Evolutionary conservation across 1,284 basidiomycete species (phyloP).

Genomic region (Vanrija pseudolonga): DNA sequence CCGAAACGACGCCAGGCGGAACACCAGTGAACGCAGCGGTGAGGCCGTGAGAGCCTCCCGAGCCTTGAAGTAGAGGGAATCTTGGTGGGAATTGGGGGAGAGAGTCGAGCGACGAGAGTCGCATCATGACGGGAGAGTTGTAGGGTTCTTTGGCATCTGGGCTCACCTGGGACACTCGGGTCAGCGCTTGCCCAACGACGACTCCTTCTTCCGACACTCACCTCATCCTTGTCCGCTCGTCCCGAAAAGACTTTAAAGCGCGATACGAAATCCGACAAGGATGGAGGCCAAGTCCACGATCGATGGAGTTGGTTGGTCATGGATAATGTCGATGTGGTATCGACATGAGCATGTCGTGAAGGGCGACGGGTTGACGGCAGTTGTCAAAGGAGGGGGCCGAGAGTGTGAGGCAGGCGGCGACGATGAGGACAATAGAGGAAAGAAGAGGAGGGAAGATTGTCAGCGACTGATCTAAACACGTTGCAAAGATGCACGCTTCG

Average conservation of each 20-base stretch:
- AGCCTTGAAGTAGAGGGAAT: too few species aligned
- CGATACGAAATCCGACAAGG: conserved; percentile 38
- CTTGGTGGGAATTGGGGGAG: too few species aligned
- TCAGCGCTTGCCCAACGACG: neutral
- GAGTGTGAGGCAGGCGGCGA: neutral
- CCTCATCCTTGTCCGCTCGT: conserved; percentile 46
- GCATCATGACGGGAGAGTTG: too few species aligned
- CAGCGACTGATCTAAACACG: neutral
- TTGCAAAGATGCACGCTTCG: neutral
- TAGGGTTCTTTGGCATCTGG: neutral
- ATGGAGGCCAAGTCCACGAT: conserved; percentile 23
- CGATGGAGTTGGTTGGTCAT: neutral
- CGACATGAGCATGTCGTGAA: neutral
- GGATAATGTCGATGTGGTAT: neutral
- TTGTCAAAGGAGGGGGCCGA: neutral
- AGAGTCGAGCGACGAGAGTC: too few species aligned
- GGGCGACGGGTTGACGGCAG: neutral
- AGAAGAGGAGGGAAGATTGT: neutral
- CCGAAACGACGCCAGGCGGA: too few species aligned
- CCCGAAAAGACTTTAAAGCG: conserved; percentile 49
- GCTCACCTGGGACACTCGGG: conserved; percentile 10
- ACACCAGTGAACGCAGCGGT: too few species aligned
- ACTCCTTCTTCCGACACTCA: conserved; percentile 16
- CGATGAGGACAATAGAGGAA: neutral
- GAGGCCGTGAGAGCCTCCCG: too few species aligned